Percentiles rank a stretch among this genome's conserved stretches.
Conservation (phyloP, 495 filamentous ascomycete species). For the Tuber borchii region DNA sequence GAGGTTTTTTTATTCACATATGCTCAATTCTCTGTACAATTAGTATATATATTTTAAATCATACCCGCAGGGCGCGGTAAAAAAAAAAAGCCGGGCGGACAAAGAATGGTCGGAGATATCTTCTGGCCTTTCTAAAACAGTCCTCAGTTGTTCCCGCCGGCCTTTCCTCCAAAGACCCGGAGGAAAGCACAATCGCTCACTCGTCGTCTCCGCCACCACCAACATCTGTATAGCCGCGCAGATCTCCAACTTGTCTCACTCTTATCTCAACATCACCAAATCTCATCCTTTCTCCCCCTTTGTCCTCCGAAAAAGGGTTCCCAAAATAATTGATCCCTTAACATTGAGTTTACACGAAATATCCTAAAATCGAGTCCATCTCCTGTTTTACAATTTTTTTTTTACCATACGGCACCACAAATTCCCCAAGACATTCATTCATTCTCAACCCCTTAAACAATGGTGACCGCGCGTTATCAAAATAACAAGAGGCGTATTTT, state of each 20-base stretch:
- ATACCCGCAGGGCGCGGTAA: slow-evolving; percentile 1
- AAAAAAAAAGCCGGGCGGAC: neutral
- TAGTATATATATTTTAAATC: neutral
- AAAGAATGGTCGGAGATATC: neutral
- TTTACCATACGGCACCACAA: neutral
- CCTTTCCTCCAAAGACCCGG: neutral
- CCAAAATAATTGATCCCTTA: neutral
- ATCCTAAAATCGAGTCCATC: neutral
- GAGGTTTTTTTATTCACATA: neutral
- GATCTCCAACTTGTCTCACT: neutral
- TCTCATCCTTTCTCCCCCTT: neutral
- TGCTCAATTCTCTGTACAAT: neutral
- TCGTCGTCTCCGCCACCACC: neutral
- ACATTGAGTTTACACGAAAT: neutral
- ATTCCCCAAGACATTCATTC: neutral
- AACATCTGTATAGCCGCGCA: neutral
- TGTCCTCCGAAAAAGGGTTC: neutral
- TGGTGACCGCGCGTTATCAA: neutral
- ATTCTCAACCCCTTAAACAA: neutral
- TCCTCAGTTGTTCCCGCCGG: neutral
- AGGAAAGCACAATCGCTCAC: neutral
- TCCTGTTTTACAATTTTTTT: neutral
- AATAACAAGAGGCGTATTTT: neutral
- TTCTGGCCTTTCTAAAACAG: neutral
- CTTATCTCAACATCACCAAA: neutral